Evolutionary conservation across 495 filamentous ascomycete genomes (phyloP).

Genomic region (Penicillium riverlandense): DNA sequence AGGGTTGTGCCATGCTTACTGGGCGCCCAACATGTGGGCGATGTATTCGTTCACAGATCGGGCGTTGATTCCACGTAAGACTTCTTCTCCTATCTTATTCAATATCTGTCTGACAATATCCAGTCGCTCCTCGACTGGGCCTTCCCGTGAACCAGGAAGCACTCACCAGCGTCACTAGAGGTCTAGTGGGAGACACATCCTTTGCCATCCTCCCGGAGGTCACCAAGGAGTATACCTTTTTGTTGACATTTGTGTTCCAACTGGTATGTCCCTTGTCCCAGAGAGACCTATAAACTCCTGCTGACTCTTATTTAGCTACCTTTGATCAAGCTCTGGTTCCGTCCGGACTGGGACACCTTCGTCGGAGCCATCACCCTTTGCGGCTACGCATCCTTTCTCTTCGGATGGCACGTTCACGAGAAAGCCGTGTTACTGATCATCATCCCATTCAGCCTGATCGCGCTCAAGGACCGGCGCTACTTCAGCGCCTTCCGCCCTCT

Average conservation of each 20-base stretch:
- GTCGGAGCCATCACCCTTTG: conserved; percentile 88
- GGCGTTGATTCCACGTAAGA: conserved; percentile 68
- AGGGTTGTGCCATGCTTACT: conserved; percentile 94
- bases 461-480: conserved; percentile 84
- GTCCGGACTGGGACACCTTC: conserved; percentile 80
- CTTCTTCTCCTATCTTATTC: neutral
- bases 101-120: conserved; percentile 13
- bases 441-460: conserved; percentile 90
- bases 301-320: conserved; percentile 45
- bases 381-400: conserved; percentile 92
- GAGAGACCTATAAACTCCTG: neutral
- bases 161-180: conserved; percentile 81
- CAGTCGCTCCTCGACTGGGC: conserved; percentile 74
- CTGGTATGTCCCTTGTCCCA: neutral
- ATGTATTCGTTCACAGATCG: conserved; percentile 91
- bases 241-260: conserved; percentile 56
- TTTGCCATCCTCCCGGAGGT: conserved; percentile 91
- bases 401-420: conserved; percentile 98
- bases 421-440: conserved; percentile 94
- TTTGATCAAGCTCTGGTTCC: conserved; percentile 72
- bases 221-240: conserved; percentile 70
- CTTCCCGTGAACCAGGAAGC: conserved; percentile 66
- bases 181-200: conserved; percentile 88
- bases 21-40: conserved; percentile 97
- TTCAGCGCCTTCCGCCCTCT: conserved; percentile 88